phyloP scores from a whole-genome alignment of 306 rosid species.

The Vigna reflexopilosa region DNA sequence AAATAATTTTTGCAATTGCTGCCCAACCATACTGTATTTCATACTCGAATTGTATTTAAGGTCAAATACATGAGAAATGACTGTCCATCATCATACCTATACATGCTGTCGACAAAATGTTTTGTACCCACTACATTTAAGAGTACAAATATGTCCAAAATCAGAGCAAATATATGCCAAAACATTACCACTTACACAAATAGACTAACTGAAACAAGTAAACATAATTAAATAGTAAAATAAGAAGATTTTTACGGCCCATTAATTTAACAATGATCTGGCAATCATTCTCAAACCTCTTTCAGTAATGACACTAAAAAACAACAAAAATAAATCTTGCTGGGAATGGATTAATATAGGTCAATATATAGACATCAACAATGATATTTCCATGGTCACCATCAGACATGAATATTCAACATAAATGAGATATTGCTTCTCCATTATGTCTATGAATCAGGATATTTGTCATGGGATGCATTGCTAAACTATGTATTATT shows the following conservation, averaged over 20 bases:
- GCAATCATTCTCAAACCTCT: not conserved
- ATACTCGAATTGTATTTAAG: no score
- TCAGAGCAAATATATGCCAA: no score
- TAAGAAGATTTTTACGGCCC: no score
- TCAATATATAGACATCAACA: not conserved
- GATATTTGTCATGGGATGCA: not conserved
- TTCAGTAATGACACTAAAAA: not conserved
- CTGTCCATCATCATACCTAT: not conserved
- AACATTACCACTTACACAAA: no score
- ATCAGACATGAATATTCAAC: constrained; percentile 1
- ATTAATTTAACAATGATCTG: not conserved
- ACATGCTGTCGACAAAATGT: not conserved
- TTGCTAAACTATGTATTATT: not conserved
- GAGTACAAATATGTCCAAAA: no score
- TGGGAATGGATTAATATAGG: not conserved
- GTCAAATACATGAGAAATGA: no score
- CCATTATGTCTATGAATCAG: not conserved
- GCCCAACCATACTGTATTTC: no score
- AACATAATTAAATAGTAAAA: not conserved
- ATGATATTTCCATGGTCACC: not conserved
- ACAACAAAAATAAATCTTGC: not conserved
- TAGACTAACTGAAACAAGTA: not conserved
- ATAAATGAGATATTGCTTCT: not conserved
- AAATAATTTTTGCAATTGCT: no score
- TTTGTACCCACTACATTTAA: no score